phyloP scores from a whole-genome alignment of 164 flowering plant genomes.

The Protea cynaroides region DNA sequence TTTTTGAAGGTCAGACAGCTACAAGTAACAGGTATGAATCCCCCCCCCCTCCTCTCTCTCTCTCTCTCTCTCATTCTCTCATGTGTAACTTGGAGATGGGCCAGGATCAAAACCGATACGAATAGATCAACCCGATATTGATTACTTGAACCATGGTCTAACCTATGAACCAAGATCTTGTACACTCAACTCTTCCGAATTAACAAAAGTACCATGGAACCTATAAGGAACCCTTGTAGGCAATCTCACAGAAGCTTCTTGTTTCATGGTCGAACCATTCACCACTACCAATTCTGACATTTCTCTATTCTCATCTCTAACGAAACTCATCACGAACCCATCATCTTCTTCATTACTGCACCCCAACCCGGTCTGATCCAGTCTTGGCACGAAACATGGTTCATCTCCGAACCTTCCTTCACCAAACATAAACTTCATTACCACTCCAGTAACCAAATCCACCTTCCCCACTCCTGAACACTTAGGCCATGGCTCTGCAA shows the following conservation, averaged over 20 bases:
- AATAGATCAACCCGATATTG: too few species aligned
- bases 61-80: too few species aligned
- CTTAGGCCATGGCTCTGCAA: conserved; percentile 64
- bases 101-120: too few species aligned
- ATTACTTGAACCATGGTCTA: too few species aligned
- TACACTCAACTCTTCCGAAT: conserved; percentile 4
- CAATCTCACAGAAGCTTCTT: conserved; percentile 19
- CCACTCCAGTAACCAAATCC: conserved; percentile 32
- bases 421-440: conserved; percentile 32
- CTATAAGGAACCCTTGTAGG: conserved; percentile 23
- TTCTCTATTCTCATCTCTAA: conserved; percentile 18
- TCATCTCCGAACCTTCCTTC: conserved; percentile 39
- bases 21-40: too few species aligned
- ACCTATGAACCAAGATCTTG: background rate
- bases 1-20: too few species aligned
- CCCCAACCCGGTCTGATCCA: too few species aligned
- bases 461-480: conserved; percentile 51
- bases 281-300: conserved; percentile 19
- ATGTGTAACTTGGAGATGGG: too few species aligned
- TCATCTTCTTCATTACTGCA: conserved; percentile 29
- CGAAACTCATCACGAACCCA: background rate
- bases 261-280: conserved; percentile 14
- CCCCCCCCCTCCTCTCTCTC: too few species aligned
- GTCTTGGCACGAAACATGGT: too few species aligned
- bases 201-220: conserved; percentile 24